Evolutionary conservation across 371 early-diverging fungal species (phyloP).

Genomic region (Actinomucor elegans): DNA sequence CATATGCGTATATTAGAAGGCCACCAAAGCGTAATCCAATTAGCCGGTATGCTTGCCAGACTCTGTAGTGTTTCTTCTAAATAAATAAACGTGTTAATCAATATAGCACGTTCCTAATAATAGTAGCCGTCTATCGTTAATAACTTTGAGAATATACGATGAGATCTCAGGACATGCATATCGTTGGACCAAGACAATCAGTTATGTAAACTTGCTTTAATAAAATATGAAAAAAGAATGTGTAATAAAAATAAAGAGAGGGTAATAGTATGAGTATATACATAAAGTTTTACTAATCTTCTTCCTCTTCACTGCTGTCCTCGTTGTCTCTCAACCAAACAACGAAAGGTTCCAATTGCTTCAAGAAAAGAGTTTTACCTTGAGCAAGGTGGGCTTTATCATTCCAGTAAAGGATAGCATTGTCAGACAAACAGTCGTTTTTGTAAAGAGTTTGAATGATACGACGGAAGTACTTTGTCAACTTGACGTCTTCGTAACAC

Average conservation of each 20-base stretch:
- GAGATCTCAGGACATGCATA: not conserved
- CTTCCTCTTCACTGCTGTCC: conserved; percentile 71
- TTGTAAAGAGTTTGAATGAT: conserved; percentile 84
- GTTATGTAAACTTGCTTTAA: not conserved
- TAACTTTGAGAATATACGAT: not conserved
- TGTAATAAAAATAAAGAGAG: not conserved
- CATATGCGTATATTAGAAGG: conserved; percentile 27
- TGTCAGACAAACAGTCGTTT: conserved; percentile 86
- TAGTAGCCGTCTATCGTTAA: not conserved
- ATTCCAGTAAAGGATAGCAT: conserved; percentile 90
- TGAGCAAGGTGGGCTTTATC: conserved; percentile 86
- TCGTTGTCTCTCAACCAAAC: conserved; percentile 78
- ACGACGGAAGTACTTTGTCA: conserved; percentile 83
- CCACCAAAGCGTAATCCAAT: conserved; percentile 22
- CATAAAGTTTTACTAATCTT: conserved; percentile 12
- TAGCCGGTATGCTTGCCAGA: conserved; percentile 18
- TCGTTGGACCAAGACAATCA: not conserved
- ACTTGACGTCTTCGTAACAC: conserved; percentile 87
- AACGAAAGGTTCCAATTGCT: conserved; percentile 90
- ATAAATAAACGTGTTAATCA: not conserved
- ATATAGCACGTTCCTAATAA: no score
- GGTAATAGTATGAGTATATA: not conserved
- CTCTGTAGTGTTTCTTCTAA: conserved; percentile 8
- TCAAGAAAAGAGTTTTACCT: conserved; percentile 86
- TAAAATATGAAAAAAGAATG: not conserved